Evolutionary conservation across 306 rosid species (phyloP).

Genomic region (Carpinus fangiana): DNA sequence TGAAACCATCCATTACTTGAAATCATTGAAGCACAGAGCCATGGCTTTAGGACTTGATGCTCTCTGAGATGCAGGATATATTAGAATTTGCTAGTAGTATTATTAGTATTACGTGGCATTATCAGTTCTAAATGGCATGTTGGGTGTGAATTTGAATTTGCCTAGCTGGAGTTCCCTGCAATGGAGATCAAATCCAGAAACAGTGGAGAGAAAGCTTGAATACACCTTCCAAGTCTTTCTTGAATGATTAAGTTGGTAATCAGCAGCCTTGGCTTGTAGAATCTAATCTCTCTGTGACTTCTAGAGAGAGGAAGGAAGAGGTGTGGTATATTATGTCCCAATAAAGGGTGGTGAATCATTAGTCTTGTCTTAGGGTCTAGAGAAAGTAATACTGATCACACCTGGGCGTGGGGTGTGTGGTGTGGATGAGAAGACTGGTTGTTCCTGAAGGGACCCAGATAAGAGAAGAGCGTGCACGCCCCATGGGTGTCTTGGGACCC

Average conservation of each 20-base stretch:
- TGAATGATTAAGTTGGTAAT: slow-evolving; percentile 38
- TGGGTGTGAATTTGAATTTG: neutral
- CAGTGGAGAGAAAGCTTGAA: slow-evolving; percentile 22
- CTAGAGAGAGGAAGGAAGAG: slow-evolving; percentile 19
- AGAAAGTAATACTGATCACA: slow-evolving; percentile 54
- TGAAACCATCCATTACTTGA: slow-evolving; percentile 81
- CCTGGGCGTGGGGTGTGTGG: slow-evolving; percentile 50
- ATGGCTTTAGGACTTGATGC: slow-evolving; percentile 56
- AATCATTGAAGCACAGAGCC: slow-evolving; percentile 63
- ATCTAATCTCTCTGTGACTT: slow-evolving; percentile 25
- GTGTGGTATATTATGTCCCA: slow-evolving; percentile 29
- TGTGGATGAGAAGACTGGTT: slow-evolving; percentile 53
- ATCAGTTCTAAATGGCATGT: slow-evolving; percentile 16
- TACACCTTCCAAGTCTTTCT: slow-evolving; percentile 14
- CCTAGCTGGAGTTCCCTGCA: neutral
- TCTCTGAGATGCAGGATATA: slow-evolving; percentile 30
- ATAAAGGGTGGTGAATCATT: slow-evolving; percentile 47
- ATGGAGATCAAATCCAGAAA: slow-evolving; percentile 4
- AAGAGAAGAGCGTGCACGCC: slow-evolving; percentile 47
- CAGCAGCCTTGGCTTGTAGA: slow-evolving; percentile 30
- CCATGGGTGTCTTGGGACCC: slow-evolving; percentile 59
- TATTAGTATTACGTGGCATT: slow-evolving; percentile 20
- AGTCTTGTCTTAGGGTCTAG: slow-evolving; percentile 56
- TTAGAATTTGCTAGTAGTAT: neutral
- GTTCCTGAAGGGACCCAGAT: slow-evolving; percentile 11